Base-by-base conservation (phyloP, 2,329 filamentous ascomycete genomes). In the Parastagonospora nodorum region DNA sequence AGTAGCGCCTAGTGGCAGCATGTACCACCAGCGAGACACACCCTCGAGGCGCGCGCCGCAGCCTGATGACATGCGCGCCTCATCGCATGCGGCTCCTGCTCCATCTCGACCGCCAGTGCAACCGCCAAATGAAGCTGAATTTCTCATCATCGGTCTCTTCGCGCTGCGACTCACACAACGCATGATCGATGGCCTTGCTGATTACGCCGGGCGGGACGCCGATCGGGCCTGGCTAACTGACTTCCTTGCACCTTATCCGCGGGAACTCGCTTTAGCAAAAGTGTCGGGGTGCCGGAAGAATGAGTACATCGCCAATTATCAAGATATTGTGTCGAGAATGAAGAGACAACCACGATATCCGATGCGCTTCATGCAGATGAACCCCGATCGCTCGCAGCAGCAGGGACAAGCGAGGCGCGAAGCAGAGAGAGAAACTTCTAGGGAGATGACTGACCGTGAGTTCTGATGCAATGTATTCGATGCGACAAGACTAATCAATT, bases 121-220 rank as follows among this genome's bases (percentile, higher is more conserved):
- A 8, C n/a, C 33, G 11, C 11, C 52, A 32, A 49, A 42, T 28
- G 19, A 24, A 24, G 49, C 53, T 5, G 44, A 54, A 5, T 66
- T 61, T 39, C 45, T 67, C 15, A 59, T 69, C 35, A 29, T 69
- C n/a, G 59, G 58, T 8, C 57, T 69, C 3, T 69, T 69, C 40
- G 57, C 63, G 0, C 54, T 67, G 2, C 64, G 63, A 6, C 50
- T 67, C 7, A 38, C 63, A 2, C 52, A 49, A 5, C 47, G 42
- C 6, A 42, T 67, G 5, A 54, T 67, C 29, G 29, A 55, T 9
- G 28, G 48, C 2, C 58, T 68, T 2, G 54, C 58, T 1, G 19
- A 41, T 6, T 67, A 67, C 15, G 16, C 50, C 4, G 49, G 42
- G 3, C 59, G 52, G 1, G 38, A 48, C 19, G 19, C 42, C 2